phyloP scores from a whole-genome alignment of 2,329 filamentous ascomycete species.

The Penicillium sp. region DNA sequence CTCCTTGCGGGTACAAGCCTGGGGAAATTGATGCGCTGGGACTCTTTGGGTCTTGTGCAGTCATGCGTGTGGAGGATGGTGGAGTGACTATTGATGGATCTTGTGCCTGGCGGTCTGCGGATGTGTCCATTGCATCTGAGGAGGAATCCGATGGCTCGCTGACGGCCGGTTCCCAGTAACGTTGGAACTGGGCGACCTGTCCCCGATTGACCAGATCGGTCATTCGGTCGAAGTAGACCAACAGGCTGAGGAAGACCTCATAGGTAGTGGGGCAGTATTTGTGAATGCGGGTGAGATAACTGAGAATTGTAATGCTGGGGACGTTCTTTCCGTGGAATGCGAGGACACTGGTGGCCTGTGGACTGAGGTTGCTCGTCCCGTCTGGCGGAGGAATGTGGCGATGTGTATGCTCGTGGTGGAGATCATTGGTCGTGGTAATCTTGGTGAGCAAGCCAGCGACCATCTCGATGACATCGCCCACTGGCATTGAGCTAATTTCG shows the following conservation, averaged over 20 bases:
- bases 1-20: constrained; percentile 36
- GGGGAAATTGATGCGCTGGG: constrained; percentile 35
- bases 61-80: constrained; percentile 35
- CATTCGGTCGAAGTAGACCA: constrained; percentile 99
- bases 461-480: constrained; percentile 98
- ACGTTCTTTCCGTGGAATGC: constrained; percentile 99
- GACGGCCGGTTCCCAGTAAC: constrained; percentile 23
- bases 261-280: constrained; percentile 99
- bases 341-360: constrained; percentile 71
- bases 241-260: constrained; percentile 90
- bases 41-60: constrained; percentile 35
- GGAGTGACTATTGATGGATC: constrained; percentile 37
- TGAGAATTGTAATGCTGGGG: constrained; percentile 92
- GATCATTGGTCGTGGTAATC: constrained; percentile 94
- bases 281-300: constrained; percentile 93
- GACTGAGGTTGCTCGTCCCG: constrained; percentile 58
- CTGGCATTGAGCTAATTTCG: constrained; percentile 97
- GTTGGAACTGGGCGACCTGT: constrained; percentile 62
- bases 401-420: constrained; percentile 88
- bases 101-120: constrained; percentile 19
- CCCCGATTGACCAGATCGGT: constrained; percentile 89
- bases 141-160: constrained; percentile 17
- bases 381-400: constrained; percentile 65
- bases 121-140: constrained; percentile 20
- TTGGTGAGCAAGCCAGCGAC: constrained; percentile 94